Evolutionary conservation across 2,329 filamentous ascomycete genomes (phyloP).

Genomic region (Ophiosphaerella narmari): DNA sequence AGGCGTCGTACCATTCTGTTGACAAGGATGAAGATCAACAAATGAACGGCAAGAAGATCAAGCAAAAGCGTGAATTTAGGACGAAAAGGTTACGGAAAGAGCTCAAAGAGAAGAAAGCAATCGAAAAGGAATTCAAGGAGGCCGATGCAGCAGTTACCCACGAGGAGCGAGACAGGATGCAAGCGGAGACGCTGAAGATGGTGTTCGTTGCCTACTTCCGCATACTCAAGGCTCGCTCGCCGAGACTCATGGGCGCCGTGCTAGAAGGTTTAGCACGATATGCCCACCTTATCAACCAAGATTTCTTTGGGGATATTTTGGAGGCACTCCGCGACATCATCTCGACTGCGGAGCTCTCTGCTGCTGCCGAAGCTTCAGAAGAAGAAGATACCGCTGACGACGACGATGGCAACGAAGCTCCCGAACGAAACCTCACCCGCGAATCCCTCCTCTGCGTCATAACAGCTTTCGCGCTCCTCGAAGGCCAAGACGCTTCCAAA

Average conservation of each 20-base stretch:
- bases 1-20: constrained; percentile 77
- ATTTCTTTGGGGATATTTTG: constrained; percentile 96
- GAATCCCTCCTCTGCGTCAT: constrained; percentile 93
- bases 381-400: constrained; percentile 56
- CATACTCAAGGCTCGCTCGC: constrained; percentile 80
- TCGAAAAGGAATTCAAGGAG: constrained; percentile 91
- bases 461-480: constrained; percentile 93
- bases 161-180: constrained; percentile 90
- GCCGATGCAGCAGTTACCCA: constrained; percentile 90
- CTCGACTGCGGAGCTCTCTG: constrained; percentile 64
- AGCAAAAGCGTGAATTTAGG: constrained; percentile 80
- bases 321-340: constrained; percentile 95
- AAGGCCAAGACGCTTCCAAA: constrained; percentile 89
- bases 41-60: constrained; percentile 62
- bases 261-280: constrained; percentile 93
- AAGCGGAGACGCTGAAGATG: constrained; percentile 92
- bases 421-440: constrained; percentile 72
- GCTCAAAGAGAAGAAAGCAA: constrained; percentile 79
- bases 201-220: constrained; percentile 96
- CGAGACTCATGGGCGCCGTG: constrained; percentile 93
- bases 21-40: constrained; percentile 62
- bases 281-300: constrained; percentile 95
- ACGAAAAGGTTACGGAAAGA: constrained; percentile 87
- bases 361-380: constrained; percentile 52
- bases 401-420: constrained; percentile 51